These are phyloP conservation scores for Trichoderma polysporum DNA, from an alignment of 2,329 filamentous ascomycete genomes.

Conservation along the genomic window DNA sequence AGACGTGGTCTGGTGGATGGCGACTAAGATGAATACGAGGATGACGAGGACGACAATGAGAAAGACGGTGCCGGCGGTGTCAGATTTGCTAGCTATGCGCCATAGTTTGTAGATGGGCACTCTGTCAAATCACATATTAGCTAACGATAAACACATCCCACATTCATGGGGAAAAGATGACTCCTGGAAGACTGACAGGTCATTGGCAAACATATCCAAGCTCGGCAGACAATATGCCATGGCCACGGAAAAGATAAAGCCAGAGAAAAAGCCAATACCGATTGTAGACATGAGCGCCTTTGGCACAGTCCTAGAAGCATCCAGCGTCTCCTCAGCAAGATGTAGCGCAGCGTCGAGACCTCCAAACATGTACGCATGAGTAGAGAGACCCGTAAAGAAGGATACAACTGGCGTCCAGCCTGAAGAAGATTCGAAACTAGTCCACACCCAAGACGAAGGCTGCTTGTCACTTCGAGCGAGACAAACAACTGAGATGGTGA, in stretches of 20 bases:
- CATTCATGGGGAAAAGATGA: background rate
- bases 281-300: conserved; percentile 35
- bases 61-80: conserved; percentile 18
- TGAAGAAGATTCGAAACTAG: conserved; percentile 31
- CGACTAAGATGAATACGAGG: conserved; percentile 22
- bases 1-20: conserved; percentile 25
- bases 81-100: conserved; percentile 14
- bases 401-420: conserved; percentile 34
- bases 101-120: conserved; percentile 19
- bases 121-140: background rate
- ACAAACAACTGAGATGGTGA: background rate
- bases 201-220: conserved; percentile 22
- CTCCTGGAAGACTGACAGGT: background rate
- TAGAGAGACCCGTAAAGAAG: conserved; percentile 41
- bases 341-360: conserved; percentile 40
- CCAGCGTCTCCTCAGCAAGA: conserved; percentile 38
- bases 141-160: background rate
- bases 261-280: conserved; percentile 35
- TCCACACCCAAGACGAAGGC: conserved; percentile 29
- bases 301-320: conserved; percentile 33
- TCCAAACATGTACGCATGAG: conserved; percentile 39
- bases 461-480: conserved; percentile 14
- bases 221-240: conserved; percentile 30
- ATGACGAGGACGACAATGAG: conserved; percentile 18
- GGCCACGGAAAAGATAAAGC: conserved; percentile 33